Evolutionary conservation across 225 moss, liverwort and hornwort species (phyloP).

Genomic region (Bryum argenteum): DNA sequence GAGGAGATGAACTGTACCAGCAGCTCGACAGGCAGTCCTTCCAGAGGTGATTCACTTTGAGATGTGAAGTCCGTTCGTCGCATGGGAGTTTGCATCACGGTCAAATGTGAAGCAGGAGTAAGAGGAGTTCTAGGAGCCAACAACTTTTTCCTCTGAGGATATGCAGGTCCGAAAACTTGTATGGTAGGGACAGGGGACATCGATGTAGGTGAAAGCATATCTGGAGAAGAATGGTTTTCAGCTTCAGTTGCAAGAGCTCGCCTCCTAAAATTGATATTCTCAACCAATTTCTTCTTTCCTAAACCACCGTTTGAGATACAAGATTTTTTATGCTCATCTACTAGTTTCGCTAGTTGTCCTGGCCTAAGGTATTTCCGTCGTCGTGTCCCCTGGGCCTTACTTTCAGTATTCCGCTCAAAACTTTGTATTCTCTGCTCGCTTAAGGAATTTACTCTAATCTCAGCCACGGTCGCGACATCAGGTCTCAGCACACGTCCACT

Average conservation of each 20-base stretch:
- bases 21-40: constrained; percentile 47
- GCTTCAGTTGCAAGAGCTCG: constrained; percentile 25
- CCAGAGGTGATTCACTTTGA: constrained; percentile 40
- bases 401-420: constrained; percentile 33
- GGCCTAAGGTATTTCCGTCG: constrained; percentile 48
- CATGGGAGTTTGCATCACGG: constrained; percentile 43
- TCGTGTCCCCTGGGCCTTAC: constrained; percentile 38
- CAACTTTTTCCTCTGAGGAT: constrained; percentile 56
- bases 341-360: constrained; percentile 49
- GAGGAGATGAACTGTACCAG: constrained; percentile 33
- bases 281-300: constrained; percentile 48
- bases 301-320: constrained; percentile 33
- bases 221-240: constrained; percentile 3
- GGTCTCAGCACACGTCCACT: constrained; percentile 45
- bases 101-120: constrained; percentile 49
- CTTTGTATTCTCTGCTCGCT: constrained; percentile 46
- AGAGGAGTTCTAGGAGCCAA: constrained; percentile 53
- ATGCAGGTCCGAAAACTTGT: constrained; percentile 44
- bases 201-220: constrained; percentile 27
- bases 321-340: constrained; percentile 44
- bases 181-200: constrained; percentile 43
- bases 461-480: constrained; percentile 30
- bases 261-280: constrained; percentile 31
- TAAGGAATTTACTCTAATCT: constrained; percentile 34
- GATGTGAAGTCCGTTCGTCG: constrained; percentile 31